Base-by-base conservation (phyloP, 208 protist genomes). In the Wallacemonas sp. region DNA sequence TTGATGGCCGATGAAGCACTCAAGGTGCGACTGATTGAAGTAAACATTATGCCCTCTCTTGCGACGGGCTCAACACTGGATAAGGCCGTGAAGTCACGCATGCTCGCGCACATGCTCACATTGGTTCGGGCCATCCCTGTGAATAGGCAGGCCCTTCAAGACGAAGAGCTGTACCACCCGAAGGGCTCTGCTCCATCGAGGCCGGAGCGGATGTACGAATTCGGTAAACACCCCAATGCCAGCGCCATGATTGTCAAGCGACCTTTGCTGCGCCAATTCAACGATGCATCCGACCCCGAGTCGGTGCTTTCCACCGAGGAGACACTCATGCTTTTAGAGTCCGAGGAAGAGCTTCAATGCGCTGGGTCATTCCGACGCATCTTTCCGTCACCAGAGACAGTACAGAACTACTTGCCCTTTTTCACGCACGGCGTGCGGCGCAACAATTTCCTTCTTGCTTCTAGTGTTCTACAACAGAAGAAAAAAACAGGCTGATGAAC, bases 31-130 rank as follows among this genome's bases (percentile, higher is more conserved):
- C 78, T 97, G 55, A 86, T 97, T 56, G 93, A 96, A 76, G 88
- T 90, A 34, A 97, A 97, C 67, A 97, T 97, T 44, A 96, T 97
- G 93, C 89, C 93, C 11, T 95, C 86, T 8, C 77, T 94, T 27
- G 88, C 88, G 1, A 96, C 91, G 24, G 88, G 82, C 54, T 88
- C 79, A 54, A 70, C 78, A 4, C 75, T 95, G 28, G 92, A 97
- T 63, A 94, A 94, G 75, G 88, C 86, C 9, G 87, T 97, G 6
- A 97, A 95, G 71, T 81, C 76, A 4, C 86, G 89, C 36, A 90
- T 97, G 81, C 74, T 97, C 39, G 79, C 89, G 11, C 90, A 95
- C 68, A 33, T 97, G 68, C 72, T 95, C 27, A 95, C 89, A 15
- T 73, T 97, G 17, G 83, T 95, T 19, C 84, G 92, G 19, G 65